Conservation (phyloP, 2,329 filamentous ascomycete species). For the Pseudocercospora crystallina region DNA sequence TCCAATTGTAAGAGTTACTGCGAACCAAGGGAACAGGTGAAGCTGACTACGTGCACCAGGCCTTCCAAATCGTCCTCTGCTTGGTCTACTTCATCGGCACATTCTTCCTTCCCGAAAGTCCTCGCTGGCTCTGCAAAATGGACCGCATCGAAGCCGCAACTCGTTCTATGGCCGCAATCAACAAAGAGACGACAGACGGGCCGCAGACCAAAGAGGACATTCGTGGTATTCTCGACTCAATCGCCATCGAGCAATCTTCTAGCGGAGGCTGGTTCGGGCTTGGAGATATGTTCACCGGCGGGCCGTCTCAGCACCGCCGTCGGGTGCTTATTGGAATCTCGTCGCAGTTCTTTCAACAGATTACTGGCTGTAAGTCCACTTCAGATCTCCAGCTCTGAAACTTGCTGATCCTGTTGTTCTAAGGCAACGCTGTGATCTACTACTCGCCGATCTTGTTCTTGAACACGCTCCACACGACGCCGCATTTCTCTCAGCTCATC, state of each 20-base stretch:
- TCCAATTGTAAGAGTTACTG: background rate
- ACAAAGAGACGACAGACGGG: conserved; percentile 1
- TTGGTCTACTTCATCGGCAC: conserved; percentile 6
- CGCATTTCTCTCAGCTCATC: conserved; percentile 42
- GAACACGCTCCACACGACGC: conserved; percentile 50
- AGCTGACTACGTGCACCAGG: background rate
- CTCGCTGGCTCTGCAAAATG: conserved; percentile 5
- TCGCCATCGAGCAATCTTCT: conserved; percentile 1
- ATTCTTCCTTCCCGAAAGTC: conserved; percentile 4
- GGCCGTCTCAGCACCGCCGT: conserved; percentile 2
- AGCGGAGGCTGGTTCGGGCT: background rate
- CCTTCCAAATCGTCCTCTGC: conserved; percentile 5
- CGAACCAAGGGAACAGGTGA: background rate
- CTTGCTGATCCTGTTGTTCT: background rate
- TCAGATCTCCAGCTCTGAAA: background rate
- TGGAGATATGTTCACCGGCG: conserved; percentile 1
- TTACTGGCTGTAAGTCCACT: background rate
- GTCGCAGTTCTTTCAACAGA: conserved; percentile 5
- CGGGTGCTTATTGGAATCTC: conserved; percentile 3
- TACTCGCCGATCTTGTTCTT: conserved; percentile 42
- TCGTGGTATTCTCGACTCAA: conserved; percentile 5
- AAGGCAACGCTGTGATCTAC: conserved; percentile 31
- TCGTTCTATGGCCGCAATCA: conserved; percentile 4
- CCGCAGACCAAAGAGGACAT: conserved; percentile 5
- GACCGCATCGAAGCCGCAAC: conserved; percentile 4